Base-by-base conservation (phyloP, 192 early-diverging fungal genomes). In the Gamsiella multidivaricata region DNA sequence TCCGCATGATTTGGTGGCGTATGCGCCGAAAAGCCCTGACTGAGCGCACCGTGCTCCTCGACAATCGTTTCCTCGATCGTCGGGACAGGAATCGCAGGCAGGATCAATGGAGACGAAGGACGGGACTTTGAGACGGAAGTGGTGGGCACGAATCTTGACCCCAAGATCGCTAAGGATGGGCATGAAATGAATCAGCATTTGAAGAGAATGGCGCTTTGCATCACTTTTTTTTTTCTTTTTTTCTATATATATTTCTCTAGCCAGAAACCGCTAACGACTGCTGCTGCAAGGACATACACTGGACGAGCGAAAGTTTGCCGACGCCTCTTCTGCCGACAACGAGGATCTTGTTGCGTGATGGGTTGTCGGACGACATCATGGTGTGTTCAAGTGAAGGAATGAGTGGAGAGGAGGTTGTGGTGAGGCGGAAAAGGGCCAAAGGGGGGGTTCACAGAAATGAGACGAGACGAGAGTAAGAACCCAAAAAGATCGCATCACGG, bases 321-420 rank as follows among this genome's bases (percentile, higher is more conserved):
- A 82, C 84, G 25, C 84, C 84, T 20, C 69, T 67, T 22, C 70
- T 81, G 57, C 88, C 86, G 46, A 85, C 81, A 29, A 88, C 83
- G 18, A 90, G 75, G 39, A 90, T 88, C 67, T 87, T 90, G 79
- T 88, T 83, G 62, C 82, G 82, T n/a, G 73, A 53, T 22, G 47
- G 56, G 33, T 45, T 68, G 45, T 63, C 60, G 6, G 60, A 53
- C 2, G 45, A 26, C 20, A 64, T 43, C 58, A 62, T 76, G 45
- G 26, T 54, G 42, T 51, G 23, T n/a, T n/a, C n/a, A 52, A 15
- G 10, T 26, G 39, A 36, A 49, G 45, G 23, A 39, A 54, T 17
- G 5, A 23, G 50, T 28, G 17, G 2, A 6, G 22, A 41, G 14
- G 37, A 11, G 31, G 51, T 53, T 26, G 25, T 14, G 9, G 7